Evolutionary conservation across 495 filamentous ascomycete genomes (phyloP).

Genomic region (Penicillium maclennaniae): DNA sequence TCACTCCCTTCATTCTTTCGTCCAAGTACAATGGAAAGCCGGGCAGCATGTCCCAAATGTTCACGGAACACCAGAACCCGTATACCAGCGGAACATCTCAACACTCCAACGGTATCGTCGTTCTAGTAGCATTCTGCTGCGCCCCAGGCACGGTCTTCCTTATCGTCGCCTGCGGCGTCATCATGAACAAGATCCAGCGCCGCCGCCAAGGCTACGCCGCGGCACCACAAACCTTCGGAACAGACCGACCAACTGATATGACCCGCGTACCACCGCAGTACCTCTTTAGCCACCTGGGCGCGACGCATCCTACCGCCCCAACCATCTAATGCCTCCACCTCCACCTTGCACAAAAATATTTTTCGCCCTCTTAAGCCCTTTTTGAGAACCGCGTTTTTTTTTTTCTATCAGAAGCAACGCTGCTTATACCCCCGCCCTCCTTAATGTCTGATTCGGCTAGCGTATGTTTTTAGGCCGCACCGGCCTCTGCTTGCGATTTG

Average conservation of each 20-base stretch:
- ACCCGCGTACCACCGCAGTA: constrained; percentile 76
- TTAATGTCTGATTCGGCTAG: constrained; percentile 33
- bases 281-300: constrained; percentile 60
- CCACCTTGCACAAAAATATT: constrained; percentile 15
- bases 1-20: constrained; percentile 77
- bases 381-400: constrained; percentile 32
- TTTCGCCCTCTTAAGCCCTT: constrained; percentile 14
- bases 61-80: constrained; percentile 68
- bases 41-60: constrained; percentile 72
- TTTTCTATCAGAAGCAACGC: constrained; percentile 25
- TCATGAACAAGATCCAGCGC: constrained; percentile 79
- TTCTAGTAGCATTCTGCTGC: constrained; percentile 88
- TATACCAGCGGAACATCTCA: constrained; percentile 54
- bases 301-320: constrained; percentile 36
- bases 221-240: constrained; percentile 66
- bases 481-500: constrained; percentile 14
- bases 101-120: constrained; percentile 79
- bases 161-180: constrained; percentile 77
- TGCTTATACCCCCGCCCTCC: constrained; percentile 32
- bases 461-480: constrained; percentile 15
- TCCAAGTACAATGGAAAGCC: constrained; percentile 55
- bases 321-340: constrained; percentile 29
- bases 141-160: constrained; percentile 83
- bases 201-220: constrained; percentile 82
- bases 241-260: constrained; percentile 71